Conservation (phyloP, 495 filamentous ascomycete species). For the Glarea lozoyensis region DNA sequence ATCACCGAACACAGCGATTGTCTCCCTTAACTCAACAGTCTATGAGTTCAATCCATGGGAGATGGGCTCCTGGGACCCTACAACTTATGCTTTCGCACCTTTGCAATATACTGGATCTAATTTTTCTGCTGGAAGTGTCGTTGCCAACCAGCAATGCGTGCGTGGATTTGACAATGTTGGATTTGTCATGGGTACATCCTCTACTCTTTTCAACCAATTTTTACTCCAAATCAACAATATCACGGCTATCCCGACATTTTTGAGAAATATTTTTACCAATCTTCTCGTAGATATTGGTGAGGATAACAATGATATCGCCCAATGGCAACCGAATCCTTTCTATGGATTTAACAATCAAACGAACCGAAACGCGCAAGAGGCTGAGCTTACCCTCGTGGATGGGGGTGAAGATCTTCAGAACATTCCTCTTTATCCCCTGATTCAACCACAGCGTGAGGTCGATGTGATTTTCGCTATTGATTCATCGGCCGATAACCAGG, state of each 20-base stretch:
- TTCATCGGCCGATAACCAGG: constrained; percentile 68
- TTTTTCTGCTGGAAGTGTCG: constrained; percentile 57
- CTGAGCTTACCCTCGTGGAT: constrained; percentile 69
- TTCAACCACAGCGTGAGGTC: constrained; percentile 68
- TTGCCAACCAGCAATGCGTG: constrained; percentile 44
- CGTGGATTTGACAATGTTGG: constrained; percentile 78
- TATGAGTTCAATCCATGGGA: constrained; percentile 87
- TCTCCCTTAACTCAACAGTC: constrained; percentile 72
- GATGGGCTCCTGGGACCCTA: constrained; percentile 77
- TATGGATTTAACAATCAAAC: constrained; percentile 53
- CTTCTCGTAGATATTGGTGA: constrained; percentile 46
- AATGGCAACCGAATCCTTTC: constrained; percentile 82
- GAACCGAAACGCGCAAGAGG: constrained; percentile 47
- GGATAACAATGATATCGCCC: constrained; percentile 66
- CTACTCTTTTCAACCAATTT: constrained; percentile 77
- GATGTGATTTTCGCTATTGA: constrained; percentile 94
- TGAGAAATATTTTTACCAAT: constrained; percentile 42
- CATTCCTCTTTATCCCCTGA: constrained; percentile 75
- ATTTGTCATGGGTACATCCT: constrained; percentile 86
- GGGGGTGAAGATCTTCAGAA: constrained; percentile 85
- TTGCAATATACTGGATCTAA: constrained; percentile 69
- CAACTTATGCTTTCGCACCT: constrained; percentile 69
- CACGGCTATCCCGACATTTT: constrained; percentile 37
- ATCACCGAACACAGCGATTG: constrained; percentile 50
- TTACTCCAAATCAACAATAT: constrained; percentile 49